A percentile compares a stretch with the other conserved stretches of the same genome.
Evolutionary conservation across 2,329 filamentous ascomycete species (phyloP).

Genomic region (Karstenula rhodostoma): DNA sequence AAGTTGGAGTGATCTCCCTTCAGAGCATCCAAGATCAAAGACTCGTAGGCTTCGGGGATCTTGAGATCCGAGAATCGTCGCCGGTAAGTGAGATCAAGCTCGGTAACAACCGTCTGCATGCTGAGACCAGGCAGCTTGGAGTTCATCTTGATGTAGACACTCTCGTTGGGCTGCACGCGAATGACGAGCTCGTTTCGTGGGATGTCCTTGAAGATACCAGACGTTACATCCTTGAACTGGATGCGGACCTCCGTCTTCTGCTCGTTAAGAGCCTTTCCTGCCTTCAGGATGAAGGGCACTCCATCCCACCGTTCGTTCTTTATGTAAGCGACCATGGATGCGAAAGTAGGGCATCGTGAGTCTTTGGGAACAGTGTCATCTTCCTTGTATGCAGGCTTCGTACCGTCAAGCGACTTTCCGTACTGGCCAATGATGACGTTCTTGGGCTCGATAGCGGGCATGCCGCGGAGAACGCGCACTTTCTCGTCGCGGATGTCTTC

Average conservation of each 20-base stretch:
- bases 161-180: slow-evolving; percentile 99
- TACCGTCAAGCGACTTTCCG: slow-evolving; percentile 92
- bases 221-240: slow-evolving; percentile 99
- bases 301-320: slow-evolving; percentile 99
- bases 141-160: slow-evolving; percentile 99
- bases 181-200: slow-evolving; percentile 99
- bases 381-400: slow-evolving; percentile 97
- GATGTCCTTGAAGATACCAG: slow-evolving; percentile 99
- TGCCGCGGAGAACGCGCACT: slow-evolving; percentile 91
- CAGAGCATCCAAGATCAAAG: slow-evolving; percentile 92
- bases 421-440: slow-evolving; percentile 99
- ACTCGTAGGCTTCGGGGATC: slow-evolving; percentile 99
- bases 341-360: slow-evolving; percentile 97
- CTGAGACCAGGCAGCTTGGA: slow-evolving; percentile 97
- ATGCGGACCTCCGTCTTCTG: slow-evolving; percentile 99
- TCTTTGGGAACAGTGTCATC: slow-evolving; percentile 98
- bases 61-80: slow-evolving; percentile 98
- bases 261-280: slow-evolving; percentile 97
- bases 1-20: slow-evolving; percentile 99
- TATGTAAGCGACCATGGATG: slow-evolving; percentile 95
- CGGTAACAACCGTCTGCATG: slow-evolving; percentile 99
- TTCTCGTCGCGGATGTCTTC: slow-evolving; percentile 99
- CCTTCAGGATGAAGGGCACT: slow-evolving; percentile 99
- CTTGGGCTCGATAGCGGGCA: slow-evolving; percentile 96
- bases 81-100: slow-evolving; percentile 97